Percentiles rank a stretch among this genome's conserved stretches.
phyloP scores from a whole-genome alignment of 2,329 filamentous ascomycete species.

The Apiospora aurea region DNA sequence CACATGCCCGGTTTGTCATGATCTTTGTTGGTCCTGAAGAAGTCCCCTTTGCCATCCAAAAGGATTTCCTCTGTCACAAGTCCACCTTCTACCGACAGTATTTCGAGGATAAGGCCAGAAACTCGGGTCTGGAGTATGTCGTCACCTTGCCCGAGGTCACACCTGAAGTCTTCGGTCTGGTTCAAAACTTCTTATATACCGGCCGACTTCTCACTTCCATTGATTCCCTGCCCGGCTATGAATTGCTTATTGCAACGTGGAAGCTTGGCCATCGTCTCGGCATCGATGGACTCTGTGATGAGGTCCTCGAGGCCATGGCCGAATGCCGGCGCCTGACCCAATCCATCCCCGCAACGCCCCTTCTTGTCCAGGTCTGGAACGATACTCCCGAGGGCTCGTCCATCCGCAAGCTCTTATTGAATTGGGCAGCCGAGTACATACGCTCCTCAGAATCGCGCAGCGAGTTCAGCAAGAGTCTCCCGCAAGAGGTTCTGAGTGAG shows the following conservation, averaged over 20 bases:
- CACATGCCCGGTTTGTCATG: constrained; percentile 63
- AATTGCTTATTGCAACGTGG: constrained; percentile 62
- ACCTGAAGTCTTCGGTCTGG: constrained; percentile 60
- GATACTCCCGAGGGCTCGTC: constrained; percentile 67
- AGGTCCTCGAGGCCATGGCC: constrained; percentile 63
- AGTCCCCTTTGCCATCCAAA: constrained; percentile 63
- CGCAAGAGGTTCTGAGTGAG: constrained; percentile 68
- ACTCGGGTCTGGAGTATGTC: constrained; percentile 56
- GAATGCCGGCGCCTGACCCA: constrained; percentile 61
- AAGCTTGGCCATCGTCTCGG: constrained; percentile 60
- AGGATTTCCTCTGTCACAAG: constrained; percentile 62
- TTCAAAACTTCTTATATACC: constrained; percentile 63
- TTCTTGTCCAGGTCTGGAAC: constrained; percentile 68
- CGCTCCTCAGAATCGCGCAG: constrained; percentile 61
- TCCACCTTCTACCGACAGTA: constrained; percentile 56
- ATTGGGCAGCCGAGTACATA: constrained; percentile 71
- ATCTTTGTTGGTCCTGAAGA: constrained; percentile 60
- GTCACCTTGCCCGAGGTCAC: constrained; percentile 57
- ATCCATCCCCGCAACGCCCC: constrained; percentile 63
- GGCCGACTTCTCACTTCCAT: constrained; percentile 52
- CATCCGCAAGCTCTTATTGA: constrained; percentile 63
- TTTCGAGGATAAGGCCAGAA: constrained; percentile 46
- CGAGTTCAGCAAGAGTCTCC: constrained; percentile 66
- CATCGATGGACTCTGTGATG: constrained; percentile 63
- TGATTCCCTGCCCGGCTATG: constrained; percentile 57